Base-by-base conservation (phyloP, 2,329 filamentous ascomycete species). In the Botrytis aclada region DNA sequence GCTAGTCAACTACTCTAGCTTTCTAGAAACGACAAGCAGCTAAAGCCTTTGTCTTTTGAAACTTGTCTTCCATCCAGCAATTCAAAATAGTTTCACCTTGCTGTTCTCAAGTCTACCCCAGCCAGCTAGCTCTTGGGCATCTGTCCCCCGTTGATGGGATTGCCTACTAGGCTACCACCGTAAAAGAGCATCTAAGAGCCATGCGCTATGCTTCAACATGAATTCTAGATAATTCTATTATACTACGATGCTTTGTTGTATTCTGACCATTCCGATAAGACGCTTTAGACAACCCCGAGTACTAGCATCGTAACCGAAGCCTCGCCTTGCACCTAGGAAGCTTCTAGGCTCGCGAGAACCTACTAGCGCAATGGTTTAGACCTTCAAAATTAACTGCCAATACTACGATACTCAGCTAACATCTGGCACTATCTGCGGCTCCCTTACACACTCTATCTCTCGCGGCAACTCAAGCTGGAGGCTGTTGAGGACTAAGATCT, bases 111-210 rank as follows among this genome's bases (percentile, higher is more conserved):
- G 29, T 7, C n/a, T 16, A 18, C 4, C 2, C 6, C 2, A 18
- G 0, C 6, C 9, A 29, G 14, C 51, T 29, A 29, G 25, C 0
- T 54, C 2, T 0, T 3, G 7, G 5, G 5, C 14, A n/a, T 29
- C 20, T n/a, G 4, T 0, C 8, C 2, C 0, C 12, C 4, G 3
- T 8, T n/a, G 4, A 2, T 3, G 18, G 5, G 6, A 1, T 39
- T 12, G 14, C 8, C 20, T 8, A n/a, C 1, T 4, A 6, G 25
- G 1, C 10, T 12, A 29, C 0, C 16, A 12, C 25, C 25, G 1
- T 5, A n/a, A 3, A 7, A 39, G 4, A 51, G 16, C 6, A 5
- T 54, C 14, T 12, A 14, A 39, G 14, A 29, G 32, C 34, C 14
- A 7, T 20, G 16, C 34, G 1, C 9, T 29, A 4, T 39, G 45